Percentiles rank a stretch among this genome's conserved stretches.
Conservation (phyloP, 2,329 filamentous ascomycete species). For the Colletotrichum navitas region DNA sequence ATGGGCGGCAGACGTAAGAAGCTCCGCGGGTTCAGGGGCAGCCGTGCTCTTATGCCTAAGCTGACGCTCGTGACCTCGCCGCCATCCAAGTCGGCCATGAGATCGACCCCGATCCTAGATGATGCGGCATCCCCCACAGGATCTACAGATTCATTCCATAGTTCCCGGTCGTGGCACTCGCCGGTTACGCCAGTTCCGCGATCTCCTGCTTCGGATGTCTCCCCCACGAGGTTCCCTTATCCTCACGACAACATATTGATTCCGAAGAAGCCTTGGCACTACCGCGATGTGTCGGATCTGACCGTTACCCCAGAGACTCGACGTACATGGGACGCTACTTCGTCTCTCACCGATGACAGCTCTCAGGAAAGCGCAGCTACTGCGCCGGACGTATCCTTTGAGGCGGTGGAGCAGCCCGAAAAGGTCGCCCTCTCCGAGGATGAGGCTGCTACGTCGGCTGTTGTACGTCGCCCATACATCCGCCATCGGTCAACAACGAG, state of each 20-base stretch:
- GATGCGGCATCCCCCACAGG: constrained; percentile 57
- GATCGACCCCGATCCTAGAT: constrained; percentile 31
- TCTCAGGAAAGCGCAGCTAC: constrained; percentile 48
- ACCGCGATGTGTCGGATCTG: constrained; percentile 51
- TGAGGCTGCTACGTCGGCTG: constrained; percentile 43
- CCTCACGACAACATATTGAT: constrained; percentile 56
- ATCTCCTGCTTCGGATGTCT: constrained; percentile 58
- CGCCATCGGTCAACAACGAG: constrained; percentile 68
- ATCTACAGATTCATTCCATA: constrained; percentile 68
- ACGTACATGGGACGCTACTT: constrained; percentile 48
- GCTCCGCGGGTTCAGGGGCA: constrained; percentile 47
- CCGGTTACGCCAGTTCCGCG: constrained; percentile 58
- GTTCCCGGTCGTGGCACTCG: constrained; percentile 65
- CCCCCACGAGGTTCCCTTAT: constrained; percentile 52
- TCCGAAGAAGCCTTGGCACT: constrained; percentile 49
- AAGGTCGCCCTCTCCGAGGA: constrained; percentile 29
- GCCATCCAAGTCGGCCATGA: constrained; percentile 50
- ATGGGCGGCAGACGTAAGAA: constrained; percentile 50
- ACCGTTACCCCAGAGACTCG: constrained; percentile 51
- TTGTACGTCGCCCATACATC: constrained; percentile 55
- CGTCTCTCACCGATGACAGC: constrained; percentile 46
- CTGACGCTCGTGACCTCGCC: constrained; percentile 54
- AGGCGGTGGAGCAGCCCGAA: constrained; percentile 31
- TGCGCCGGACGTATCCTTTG: constrained; percentile 42
- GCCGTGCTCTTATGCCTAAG: constrained; percentile 49